Evolutionary conservation across 192 early-diverging fungal genomes (phyloP).

Genomic region (Coemansia sp.): DNA sequence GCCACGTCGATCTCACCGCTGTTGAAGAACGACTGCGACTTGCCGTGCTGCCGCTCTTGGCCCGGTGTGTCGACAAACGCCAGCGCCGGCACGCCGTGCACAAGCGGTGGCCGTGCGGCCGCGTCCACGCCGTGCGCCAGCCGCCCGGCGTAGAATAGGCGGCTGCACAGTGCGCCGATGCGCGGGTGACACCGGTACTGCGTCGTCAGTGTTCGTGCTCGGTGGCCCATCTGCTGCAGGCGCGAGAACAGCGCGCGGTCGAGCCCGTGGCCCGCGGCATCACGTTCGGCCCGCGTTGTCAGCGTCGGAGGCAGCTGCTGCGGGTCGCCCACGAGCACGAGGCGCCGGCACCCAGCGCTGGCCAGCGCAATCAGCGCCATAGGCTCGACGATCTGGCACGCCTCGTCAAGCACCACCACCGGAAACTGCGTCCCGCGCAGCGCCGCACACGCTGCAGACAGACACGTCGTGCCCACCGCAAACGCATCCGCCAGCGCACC

Average conservation of each 20-base stretch:
- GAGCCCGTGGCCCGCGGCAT: constrained; percentile 57
- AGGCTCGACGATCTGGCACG: constrained; percentile 84
- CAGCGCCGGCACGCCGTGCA: constrained; percentile 38
- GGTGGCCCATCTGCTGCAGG: constrained; percentile 54
- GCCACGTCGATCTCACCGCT: constrained; percentile 40
- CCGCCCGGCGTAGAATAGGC: constrained; percentile 41
- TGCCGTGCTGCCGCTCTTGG: constrained; percentile 40
- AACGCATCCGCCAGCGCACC: constrained; percentile 43
- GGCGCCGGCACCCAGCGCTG: constrained; percentile 55
- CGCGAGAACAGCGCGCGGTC: constrained; percentile 85
- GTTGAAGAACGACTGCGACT: constrained; percentile 52
- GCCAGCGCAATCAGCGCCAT: constrained; percentile 80
- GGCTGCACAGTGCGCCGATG: constrained; percentile 49
- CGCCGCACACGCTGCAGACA: constrained; percentile 73
- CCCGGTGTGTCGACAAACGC: constrained; percentile 47
- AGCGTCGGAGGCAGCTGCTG: constrained; percentile 84
- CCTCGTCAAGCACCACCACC: constrained; percentile 84
- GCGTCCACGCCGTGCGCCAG: constrained; percentile 37
- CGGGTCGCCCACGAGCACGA: constrained; percentile 88
- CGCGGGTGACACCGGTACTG: constrained; percentile 57
- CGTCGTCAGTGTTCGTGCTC: constrained; percentile 34
- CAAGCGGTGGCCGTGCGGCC: constrained; percentile 21
- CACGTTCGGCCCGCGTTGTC: constrained; percentile 49
- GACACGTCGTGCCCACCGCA: constrained; percentile 74
- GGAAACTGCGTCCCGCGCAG: constrained; percentile 59